A percentile compares a stretch with the other conserved stretches of the same genome.
Conservation (phyloP, 2,329 filamentous ascomycete species). For the Rutstroemia sp. region DNA sequence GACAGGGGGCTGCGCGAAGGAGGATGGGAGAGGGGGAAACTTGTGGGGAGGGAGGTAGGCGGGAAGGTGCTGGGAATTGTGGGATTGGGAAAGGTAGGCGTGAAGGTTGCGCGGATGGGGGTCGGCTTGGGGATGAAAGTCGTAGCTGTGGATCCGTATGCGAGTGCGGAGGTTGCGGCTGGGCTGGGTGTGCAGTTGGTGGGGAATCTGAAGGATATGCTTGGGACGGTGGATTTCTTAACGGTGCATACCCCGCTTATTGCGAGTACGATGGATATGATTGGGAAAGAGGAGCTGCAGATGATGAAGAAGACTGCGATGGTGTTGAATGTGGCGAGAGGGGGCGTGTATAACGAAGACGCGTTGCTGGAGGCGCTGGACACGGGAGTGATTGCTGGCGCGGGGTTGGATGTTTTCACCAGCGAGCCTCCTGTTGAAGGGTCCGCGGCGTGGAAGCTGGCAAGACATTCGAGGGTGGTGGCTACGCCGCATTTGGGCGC, state of each 20-base stretch:
- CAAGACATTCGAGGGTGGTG: slow-evolving; percentile 64
- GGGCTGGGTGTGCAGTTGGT: slow-evolving; percentile 59
- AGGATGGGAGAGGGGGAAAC: slow-evolving; percentile 66
- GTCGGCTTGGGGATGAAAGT: slow-evolving; percentile 72
- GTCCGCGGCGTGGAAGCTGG: slow-evolving; percentile 54
- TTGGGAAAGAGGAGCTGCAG: slow-evolving; percentile 57
- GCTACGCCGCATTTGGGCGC: slow-evolving; percentile 75
- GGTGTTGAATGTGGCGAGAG: slow-evolving; percentile 72
- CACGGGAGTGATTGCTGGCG: slow-evolving; percentile 64
- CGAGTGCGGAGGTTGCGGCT: slow-evolving; percentile 62
- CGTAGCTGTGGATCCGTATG: slow-evolving; percentile 69
- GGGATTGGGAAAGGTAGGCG: slow-evolving; percentile 74
- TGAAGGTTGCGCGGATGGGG: slow-evolving; percentile 73
- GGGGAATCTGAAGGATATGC: slow-evolving; percentile 48
- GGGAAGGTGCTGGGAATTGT: slow-evolving; percentile 71
- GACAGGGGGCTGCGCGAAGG: slow-evolving; percentile 63
- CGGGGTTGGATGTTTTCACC: slow-evolving; percentile 74
- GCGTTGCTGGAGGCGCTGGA: slow-evolving; percentile 65
- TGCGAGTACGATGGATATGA: slow-evolving; percentile 67
- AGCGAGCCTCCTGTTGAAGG: slow-evolving; percentile 58
- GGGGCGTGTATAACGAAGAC: slow-evolving; percentile 72
- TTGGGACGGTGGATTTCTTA: slow-evolving; percentile 65
- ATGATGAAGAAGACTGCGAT: slow-evolving; percentile 68
- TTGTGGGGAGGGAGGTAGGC: slow-evolving; percentile 72
- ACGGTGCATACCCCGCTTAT: slow-evolving; percentile 77